These are phyloP conservation scores for Tetradesmus lagerheimii DNA, from an alignment of 139 green algal species.

Conservation along the genomic window DNA sequence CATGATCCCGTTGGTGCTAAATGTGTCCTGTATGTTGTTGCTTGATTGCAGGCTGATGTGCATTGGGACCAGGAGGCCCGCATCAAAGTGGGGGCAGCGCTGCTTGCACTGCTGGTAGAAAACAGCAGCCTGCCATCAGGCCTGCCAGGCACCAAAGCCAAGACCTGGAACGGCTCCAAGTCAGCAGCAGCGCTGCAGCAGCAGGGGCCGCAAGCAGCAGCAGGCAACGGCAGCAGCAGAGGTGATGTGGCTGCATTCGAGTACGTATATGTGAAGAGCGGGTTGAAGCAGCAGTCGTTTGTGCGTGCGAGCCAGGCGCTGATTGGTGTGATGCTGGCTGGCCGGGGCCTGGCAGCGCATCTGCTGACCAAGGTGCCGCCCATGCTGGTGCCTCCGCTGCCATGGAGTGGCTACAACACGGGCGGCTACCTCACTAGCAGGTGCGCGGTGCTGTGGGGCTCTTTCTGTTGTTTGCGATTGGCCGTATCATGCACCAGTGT, in stretches of 20 bases:
- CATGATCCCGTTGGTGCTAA: too few relatives aligned
- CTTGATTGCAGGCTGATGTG: not conserved
- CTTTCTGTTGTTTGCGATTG: too few relatives aligned
- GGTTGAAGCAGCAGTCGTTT: slow-evolving; percentile 55
- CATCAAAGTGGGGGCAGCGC: slow-evolving; percentile 41
- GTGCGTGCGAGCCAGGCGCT: slow-evolving; percentile 56
- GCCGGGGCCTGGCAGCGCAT: slow-evolving; percentile 4
- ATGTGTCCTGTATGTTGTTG: not conserved
- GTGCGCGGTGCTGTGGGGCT: not conserved
- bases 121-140: slow-evolving; percentile 11
- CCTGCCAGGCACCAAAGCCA: not conserved
- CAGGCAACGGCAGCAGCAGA: not conserved
- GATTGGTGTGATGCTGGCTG: slow-evolving; percentile 48
- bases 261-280: slow-evolving; percentile 23
- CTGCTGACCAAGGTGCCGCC: slow-evolving; percentile 59
- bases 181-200: not conserved
- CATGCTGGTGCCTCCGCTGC: slow-evolving; percentile 84
- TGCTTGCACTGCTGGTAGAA: slow-evolving; percentile 43
- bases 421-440: slow-evolving; percentile 77
- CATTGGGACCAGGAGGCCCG: slow-evolving; percentile 30
- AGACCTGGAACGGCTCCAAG: not conserved
- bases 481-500: too few relatives aligned
- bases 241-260: slow-evolving; percentile 9
- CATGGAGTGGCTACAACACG: slow-evolving; percentile 70
- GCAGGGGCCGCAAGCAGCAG: not conserved